A percentile compares a stretch with the other conserved stretches of the same genome.
Conservation (phyloP, 2,329 filamentous ascomycete species). For the Xylaria multiplex region DNA sequence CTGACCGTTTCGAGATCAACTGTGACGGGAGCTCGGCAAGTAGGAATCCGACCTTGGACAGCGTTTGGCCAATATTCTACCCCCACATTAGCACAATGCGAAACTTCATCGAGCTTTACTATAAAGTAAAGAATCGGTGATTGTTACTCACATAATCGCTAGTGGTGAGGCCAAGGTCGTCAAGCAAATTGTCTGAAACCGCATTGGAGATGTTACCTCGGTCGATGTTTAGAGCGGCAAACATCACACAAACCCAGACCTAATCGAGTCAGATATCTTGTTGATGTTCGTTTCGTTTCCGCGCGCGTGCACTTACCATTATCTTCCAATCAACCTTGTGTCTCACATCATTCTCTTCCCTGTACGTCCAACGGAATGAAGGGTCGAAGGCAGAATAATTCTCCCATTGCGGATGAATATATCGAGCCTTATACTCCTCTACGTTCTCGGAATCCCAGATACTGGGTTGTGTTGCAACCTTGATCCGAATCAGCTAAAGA, state of each 20-base stretch:
- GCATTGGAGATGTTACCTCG: constrained; percentile 46
- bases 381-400: constrained; percentile 51
- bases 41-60: constrained; percentile 43
- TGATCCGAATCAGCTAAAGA: constrained; percentile 31
- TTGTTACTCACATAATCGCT: constrained; percentile 46
- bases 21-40: constrained; percentile 41
- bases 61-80: constrained; percentile 49
- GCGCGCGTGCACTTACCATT: constrained; percentile 44
- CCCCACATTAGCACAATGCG: constrained; percentile 14
- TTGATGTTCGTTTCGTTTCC: not conserved
- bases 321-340: constrained; percentile 53
- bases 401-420: constrained; percentile 53
- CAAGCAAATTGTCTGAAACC: constrained; percentile 51
- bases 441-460: constrained; percentile 52
- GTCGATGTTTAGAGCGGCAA: constrained; percentile 42
- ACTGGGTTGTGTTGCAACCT: constrained; percentile 52
- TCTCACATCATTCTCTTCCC: constrained; percentile 49
- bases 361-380: constrained; percentile 50
- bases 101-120: constrained; percentile 4
- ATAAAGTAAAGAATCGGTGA: not conserved
- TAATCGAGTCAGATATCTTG: constrained; percentile 32
- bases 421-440: constrained; percentile 50
- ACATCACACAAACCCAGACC: constrained; percentile 48
- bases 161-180: constrained; percentile 44
- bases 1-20: constrained; percentile 43